Evolutionary conservation across 805 yeast genomes (phyloP).

Genomic region (Torulaspora microellipsoides): DNA sequence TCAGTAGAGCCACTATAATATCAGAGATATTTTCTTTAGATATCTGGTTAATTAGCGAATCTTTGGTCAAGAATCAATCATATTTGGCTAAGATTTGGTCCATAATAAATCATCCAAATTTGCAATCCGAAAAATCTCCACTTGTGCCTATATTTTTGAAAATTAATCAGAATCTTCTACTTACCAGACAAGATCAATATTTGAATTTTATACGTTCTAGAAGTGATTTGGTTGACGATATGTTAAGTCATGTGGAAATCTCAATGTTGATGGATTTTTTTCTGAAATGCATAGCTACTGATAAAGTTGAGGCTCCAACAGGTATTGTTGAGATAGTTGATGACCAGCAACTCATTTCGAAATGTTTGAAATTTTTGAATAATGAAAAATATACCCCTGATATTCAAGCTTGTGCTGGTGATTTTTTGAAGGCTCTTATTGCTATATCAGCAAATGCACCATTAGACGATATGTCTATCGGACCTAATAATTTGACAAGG

Average conservation of each 20-base stretch:
- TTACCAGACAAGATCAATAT: conserved; percentile 53
- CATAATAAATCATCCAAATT: conserved; percentile 52
- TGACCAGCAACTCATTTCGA: conserved; percentile 66
- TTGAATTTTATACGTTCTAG: conserved; percentile 37
- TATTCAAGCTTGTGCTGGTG: conserved; percentile 88
- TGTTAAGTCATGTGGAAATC: conserved; percentile 72
- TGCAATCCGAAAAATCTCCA: conserved; percentile 62
- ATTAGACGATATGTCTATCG: conserved; percentile 72
- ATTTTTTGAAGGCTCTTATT: conserved; percentile 86
- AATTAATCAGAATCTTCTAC: conserved; percentile 80
- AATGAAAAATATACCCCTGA: conserved; percentile 56
- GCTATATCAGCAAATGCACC: conserved; percentile 93
- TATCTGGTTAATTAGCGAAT: conserved; percentile 87
- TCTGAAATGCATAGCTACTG: conserved; percentile 84
- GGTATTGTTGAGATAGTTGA: conserved; percentile 78
- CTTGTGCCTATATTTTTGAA: conserved; percentile 80
- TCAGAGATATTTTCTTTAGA: conserved; percentile 86
- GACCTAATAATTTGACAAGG: conserved; percentile 88
- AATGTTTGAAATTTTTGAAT: conserved; percentile 57
- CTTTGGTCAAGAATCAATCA: conserved; percentile 67
- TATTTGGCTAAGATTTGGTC: conserved; percentile 73
- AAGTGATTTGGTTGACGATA: conserved; percentile 60
- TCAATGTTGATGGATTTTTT: conserved; percentile 90
- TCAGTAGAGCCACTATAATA: conserved; percentile 28
- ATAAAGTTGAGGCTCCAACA: conserved; percentile 81